Evolutionary conservation across 441 rosid species (phyloP).

Genomic region (Aleurites moluccanus): DNA sequence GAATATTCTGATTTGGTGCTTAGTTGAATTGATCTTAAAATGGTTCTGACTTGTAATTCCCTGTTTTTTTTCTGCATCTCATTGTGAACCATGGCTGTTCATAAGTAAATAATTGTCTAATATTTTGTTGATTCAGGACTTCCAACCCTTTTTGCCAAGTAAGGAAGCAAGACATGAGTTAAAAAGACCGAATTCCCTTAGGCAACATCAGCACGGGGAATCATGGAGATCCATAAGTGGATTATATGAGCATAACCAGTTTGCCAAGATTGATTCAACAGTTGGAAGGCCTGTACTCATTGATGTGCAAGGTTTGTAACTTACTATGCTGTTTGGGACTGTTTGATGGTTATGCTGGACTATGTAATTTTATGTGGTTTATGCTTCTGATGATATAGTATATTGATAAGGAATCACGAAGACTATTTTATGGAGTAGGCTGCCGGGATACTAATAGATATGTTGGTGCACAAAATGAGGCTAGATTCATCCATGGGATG

Average conservation of each 20-base stretch:
- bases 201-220: slow-evolving; percentile 40
- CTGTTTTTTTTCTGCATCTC: not conserved
- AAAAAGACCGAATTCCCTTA: slow-evolving; percentile 38
- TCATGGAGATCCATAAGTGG: slow-evolving; percentile 43
- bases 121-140: slow-evolving; percentile 44
- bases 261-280: slow-evolving; percentile 43
- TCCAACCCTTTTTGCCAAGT: slow-evolving; percentile 38
- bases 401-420: not conserved
- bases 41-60: slow-evolving; percentile 10
- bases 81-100: not conserved
- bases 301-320: slow-evolving; percentile 61
- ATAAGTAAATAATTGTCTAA: not conserved
- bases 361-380: not conserved
- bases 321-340: slow-evolving; percentile 3
- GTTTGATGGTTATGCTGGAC: not conserved
- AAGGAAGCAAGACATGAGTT: slow-evolving; percentile 49
- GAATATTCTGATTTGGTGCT: not conserved
- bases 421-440: not conserved
- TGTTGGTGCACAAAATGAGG: not conserved
- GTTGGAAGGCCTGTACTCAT: slow-evolving; percentile 46
- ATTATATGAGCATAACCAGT: slow-evolving; percentile 33
- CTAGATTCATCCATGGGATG: not conserved
- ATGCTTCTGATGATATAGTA: not conserved
- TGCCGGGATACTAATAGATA: not conserved
- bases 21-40: not conserved